Percentiles rank a stretch among this genome's conserved stretches.
phyloP scores from a whole-genome alignment of 768 basidiomycete genomes.

The Tricholoma flavovirens region DNA sequence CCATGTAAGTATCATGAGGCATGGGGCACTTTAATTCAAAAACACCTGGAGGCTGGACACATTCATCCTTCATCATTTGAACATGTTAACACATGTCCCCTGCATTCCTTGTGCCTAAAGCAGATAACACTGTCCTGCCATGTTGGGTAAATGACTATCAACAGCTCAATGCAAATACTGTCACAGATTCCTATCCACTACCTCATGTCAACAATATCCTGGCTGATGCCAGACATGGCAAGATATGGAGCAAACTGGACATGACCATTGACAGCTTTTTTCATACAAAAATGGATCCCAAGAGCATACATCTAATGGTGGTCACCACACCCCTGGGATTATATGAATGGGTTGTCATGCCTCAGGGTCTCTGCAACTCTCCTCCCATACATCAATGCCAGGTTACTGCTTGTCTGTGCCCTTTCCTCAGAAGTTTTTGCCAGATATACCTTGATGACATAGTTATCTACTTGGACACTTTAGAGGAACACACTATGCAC shows the following conservation, averaged over 20 bases:
- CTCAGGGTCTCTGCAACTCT: neutral
- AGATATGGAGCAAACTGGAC: neutral
- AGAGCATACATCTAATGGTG: neutral
- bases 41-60: neutral
- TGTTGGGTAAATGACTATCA: too few species aligned
- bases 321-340: neutral
- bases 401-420: neutral
- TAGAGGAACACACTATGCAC: neutral
- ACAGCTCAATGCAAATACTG: too few species aligned
- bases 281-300: neutral
- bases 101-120: neutral
- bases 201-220: neutral
- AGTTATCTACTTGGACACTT: neutral
- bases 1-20: neutral
- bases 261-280: neutral
- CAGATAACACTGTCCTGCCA: too few species aligned
- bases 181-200: too few species aligned
- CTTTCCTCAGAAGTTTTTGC: neutral
- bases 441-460: too few species aligned
- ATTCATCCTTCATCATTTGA: neutral
- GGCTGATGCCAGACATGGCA: neutral
- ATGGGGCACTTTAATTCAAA: neutral
- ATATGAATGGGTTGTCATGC: neutral
- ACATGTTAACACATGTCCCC: neutral
- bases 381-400: neutral